Percentiles rank a stretch among this genome's conserved stretches.
These are phyloP conservation scores for Malassezia arunalokei DNA, from an alignment of 1,284 basidiomycete species.

Conservation along the genomic window DNA sequence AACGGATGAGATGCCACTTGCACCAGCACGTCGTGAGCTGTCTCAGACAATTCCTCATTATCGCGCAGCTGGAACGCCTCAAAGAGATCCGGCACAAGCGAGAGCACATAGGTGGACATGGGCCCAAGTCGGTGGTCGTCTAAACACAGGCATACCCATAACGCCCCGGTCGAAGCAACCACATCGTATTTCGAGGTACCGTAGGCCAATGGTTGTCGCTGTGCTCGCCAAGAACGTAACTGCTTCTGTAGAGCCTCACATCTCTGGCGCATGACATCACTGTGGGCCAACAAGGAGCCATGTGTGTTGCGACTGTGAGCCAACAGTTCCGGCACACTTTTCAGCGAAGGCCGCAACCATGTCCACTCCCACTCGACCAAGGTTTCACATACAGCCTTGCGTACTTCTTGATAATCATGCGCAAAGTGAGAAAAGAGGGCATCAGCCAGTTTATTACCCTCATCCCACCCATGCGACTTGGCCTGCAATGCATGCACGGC, in stretches of 20 bases:
- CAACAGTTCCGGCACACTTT: conserved; percentile 58
- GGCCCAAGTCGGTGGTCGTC: conserved; percentile 39
- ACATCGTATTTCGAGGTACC: conserved; percentile 44
- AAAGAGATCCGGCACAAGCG: conserved; percentile 40
- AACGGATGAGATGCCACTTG: conserved; percentile 34
- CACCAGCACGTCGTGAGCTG: conserved; percentile 31
- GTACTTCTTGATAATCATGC: conserved; percentile 46
- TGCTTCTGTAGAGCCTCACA: conserved; percentile 51
- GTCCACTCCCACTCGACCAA: conserved; percentile 46
- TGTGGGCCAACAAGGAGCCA: conserved; percentile 51
- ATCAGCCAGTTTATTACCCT: conserved; percentile 25
- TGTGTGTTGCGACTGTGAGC: conserved; percentile 54
- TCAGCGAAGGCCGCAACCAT: conserved; percentile 58
- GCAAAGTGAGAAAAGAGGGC: conserved; percentile 39
- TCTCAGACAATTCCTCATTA: conserved; percentile 33
- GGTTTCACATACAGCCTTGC: conserved; percentile 46
- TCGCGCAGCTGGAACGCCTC: conserved; percentile 42
- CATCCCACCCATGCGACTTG: conserved; percentile 1
- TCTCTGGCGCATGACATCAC: conserved; percentile 21
- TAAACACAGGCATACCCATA: conserved; percentile 40
- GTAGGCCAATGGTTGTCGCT: conserved; percentile 46
- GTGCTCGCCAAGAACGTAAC: conserved; percentile 36
- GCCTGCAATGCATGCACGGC: conserved; percentile 20
- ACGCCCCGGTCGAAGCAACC: conserved; percentile 29
- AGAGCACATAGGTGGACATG: conserved; percentile 29